These are phyloP conservation scores for Plantago ovata DNA, from an alignment of 257 asterid species.

Conservation along the genomic window DNA sequence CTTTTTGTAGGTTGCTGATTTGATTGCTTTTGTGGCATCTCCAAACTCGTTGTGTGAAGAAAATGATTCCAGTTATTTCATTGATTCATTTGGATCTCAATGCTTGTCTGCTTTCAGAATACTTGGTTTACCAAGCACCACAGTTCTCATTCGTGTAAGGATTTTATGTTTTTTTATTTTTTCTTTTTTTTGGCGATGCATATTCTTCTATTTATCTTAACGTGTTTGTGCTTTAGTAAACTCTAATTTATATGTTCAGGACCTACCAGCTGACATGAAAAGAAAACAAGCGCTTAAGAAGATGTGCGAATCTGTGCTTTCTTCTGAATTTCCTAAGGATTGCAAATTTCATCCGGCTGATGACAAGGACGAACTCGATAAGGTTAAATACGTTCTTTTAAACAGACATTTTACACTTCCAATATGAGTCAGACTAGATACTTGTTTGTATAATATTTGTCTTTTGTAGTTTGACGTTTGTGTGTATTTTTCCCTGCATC, in stretches of 20 bases:
- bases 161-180: constrained; percentile 2
- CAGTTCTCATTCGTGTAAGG: constrained; percentile 83
- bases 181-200: not conserved
- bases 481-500: constrained; percentile 16
- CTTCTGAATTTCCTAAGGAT: constrained; percentile 92
- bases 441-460: not conserved
- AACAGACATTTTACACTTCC: not conserved
- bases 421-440: not conserved
- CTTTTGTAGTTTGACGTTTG: not conserved
- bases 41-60: constrained; percentile 46
- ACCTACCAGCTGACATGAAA: constrained; percentile 65
- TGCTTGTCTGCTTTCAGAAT: constrained; percentile 87
- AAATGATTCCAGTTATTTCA: constrained; percentile 34
- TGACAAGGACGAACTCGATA: constrained; percentile 75
- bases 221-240: not conserved
- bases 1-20: constrained; percentile 77
- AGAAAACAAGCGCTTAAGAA: constrained; percentile 65
- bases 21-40: constrained; percentile 95
- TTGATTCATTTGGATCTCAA: constrained; percentile 89
- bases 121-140: constrained; percentile 92
- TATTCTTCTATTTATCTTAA: not conserved
- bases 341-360: constrained; percentile 88
- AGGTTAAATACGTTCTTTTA: constrained; percentile 43
- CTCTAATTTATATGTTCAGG: constrained; percentile 37
- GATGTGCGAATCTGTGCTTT: constrained; percentile 51